phyloP scores from a whole-genome alignment of 805 yeast species.

The Henningerozyma blattae region DNA sequence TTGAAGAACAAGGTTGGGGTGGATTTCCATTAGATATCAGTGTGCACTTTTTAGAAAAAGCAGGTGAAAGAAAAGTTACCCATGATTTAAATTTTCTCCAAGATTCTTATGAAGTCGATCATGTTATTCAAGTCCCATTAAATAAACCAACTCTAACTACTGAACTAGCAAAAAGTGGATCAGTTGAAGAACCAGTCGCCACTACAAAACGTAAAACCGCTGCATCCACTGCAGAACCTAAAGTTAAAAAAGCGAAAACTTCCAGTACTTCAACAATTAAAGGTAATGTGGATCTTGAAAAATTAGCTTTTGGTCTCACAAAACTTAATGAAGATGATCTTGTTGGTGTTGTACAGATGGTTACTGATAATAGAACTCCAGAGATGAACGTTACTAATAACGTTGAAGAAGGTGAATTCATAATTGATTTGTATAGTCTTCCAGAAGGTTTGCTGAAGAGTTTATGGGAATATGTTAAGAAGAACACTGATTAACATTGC shows the following conservation, averaged over 20 bases:
- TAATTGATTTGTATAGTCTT: conserved; percentile 86
- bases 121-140: conserved; percentile 62
- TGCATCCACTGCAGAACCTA: conserved; percentile 22
- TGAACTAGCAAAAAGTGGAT: conserved; percentile 69
- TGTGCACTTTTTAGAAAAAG: conserved; percentile 66
- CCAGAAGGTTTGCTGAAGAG: conserved; percentile 87
- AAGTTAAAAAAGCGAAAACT: conserved; percentile 39
- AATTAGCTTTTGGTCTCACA: conserved; percentile 79
- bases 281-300: conserved; percentile 78
- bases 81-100: conserved; percentile 84
- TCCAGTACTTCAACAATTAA: conserved; percentile 35
- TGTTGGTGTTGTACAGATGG: conserved; percentile 93
- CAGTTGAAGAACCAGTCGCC: conserved; percentile 45
- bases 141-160: conserved; percentile 62
- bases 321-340: conserved; percentile 86
- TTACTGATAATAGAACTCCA: conserved; percentile 85
- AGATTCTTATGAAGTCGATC: conserved; percentile 69
- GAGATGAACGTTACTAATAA: conserved; percentile 95
- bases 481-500: conserved; percentile 35
- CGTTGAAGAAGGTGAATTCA: conserved; percentile 93
- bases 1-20: conserved; percentile 97
- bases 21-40: conserved; percentile 84
- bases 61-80: conserved; percentile 74
- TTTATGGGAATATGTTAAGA: conserved; percentile 88
- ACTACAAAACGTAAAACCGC: conserved; percentile 19